Conservation (phyloP, 2,329 filamentous ascomycete genomes). For the Pseudopithomyces chartarum region DNA sequence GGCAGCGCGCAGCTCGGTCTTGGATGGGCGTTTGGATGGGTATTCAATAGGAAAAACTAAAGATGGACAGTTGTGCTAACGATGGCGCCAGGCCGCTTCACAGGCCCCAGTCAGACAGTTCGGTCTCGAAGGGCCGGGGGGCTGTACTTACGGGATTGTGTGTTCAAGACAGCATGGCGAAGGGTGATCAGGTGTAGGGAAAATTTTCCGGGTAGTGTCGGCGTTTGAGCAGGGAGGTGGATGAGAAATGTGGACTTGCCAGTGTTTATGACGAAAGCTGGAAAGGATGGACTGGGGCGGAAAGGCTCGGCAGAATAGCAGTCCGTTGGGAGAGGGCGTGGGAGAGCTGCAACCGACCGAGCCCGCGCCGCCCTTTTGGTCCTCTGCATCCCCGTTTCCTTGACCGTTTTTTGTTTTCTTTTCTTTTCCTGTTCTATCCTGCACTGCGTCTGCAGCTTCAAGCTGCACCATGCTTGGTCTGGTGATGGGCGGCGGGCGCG, state of each 20-base stretch:
- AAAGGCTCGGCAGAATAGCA: conserved; percentile 4
- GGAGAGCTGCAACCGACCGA: not conserved
- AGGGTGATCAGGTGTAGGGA: not conserved
- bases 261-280: conserved; percentile 11
- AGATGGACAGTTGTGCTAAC: not conserved
- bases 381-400: no score
- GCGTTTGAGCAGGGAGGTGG: conserved; percentile 2
- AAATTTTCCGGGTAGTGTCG: conserved; percentile 18
- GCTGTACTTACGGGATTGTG: conserved; percentile 8
- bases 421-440: no score
- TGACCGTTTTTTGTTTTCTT: no score
- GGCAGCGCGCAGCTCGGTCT: not conserved
- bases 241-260: conserved; percentile 6
- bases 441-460: not conserved
- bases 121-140: no score
- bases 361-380: no score
- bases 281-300: conserved; percentile 1
- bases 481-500: no score
- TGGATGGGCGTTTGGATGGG: not conserved
- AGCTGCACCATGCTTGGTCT: not conserved
- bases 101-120: not conserved
- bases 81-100: conserved; percentile 8
- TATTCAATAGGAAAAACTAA: not conserved
- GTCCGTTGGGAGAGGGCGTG: not conserved
- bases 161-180: conserved; percentile 11